Percentiles rank a stretch among this genome's conserved stretches.
Evolutionary conservation across 2,329 filamentous ascomycete species (phyloP).

Genomic region (Colletotrichum chlorophyti): DNA sequence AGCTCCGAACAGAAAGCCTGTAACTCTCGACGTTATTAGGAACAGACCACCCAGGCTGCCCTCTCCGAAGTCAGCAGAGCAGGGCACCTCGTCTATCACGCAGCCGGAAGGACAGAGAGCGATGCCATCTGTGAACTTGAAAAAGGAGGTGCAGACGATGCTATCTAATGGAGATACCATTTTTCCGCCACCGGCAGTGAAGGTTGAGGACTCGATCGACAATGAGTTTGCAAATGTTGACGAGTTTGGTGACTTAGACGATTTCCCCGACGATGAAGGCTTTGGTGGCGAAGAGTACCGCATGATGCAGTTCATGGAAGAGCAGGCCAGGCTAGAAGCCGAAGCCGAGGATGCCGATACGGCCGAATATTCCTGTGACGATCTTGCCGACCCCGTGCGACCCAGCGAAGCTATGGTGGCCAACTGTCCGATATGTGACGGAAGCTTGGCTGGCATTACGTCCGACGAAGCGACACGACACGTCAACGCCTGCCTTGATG

Average conservation of each 20-base stretch:
- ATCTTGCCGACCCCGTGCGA: conserved; percentile 38
- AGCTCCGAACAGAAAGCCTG: neutral
- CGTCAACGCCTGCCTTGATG: conserved; percentile 93
- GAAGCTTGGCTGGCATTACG: conserved; percentile 64
- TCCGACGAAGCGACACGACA: conserved; percentile 77
- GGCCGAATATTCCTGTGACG: conserved; percentile 45
- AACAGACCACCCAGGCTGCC: neutral
- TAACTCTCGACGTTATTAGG: neutral
- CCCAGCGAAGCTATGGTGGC: conserved; percentile 41
- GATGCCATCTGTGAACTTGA: neutral
- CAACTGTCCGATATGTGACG: conserved; percentile 80
- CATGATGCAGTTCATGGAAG: conserved; percentile 75
- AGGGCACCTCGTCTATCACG: neutral
- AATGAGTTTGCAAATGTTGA: conserved; percentile 45
- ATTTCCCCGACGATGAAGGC: conserved; percentile 56
- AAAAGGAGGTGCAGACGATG: neutral
- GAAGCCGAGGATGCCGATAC: conserved; percentile 58
- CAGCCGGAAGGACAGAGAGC: neutral
- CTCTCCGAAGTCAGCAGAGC: neutral
- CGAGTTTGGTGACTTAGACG: conserved; percentile 56
- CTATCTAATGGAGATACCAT: conserved; percentile 24
- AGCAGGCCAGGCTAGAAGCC: conserved; percentile 70
- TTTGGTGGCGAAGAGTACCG: conserved; percentile 70
- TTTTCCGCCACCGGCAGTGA: conserved; percentile 31
- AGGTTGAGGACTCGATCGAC: conserved; percentile 39